Evolutionary conservation across 441 rosid species (phyloP).

Genomic region (Brassica hybrid): DNA sequence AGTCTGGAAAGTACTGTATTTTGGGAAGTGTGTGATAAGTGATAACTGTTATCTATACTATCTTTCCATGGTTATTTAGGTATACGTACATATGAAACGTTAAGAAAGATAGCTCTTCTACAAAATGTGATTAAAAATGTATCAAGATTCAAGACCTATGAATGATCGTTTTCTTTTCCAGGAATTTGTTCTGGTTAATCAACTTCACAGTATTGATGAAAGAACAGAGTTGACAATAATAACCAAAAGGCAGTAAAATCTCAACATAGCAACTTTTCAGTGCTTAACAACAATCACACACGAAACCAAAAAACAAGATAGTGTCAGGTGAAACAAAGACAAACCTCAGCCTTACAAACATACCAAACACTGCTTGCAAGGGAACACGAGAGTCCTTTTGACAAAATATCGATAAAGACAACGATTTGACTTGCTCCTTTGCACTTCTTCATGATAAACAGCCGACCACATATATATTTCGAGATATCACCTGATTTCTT

Average conservation of each 20-base stretch:
- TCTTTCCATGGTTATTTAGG: neutral
- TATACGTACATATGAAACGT: neutral
- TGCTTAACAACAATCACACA: neutral
- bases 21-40: neutral
- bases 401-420: neutral
- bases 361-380: conserved; percentile 26
- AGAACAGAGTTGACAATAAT: neutral
- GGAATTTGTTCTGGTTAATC: too few relatives aligned
- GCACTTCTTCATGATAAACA: conserved; percentile 26
- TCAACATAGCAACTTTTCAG: neutral
- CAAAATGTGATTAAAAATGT: neutral
- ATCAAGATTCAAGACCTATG: too few relatives aligned
- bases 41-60: neutral
- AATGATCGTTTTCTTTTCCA: too few relatives aligned
- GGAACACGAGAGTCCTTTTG: conserved; percentile 3
- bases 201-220: too few relatives aligned
- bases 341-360: conserved; percentile 23
- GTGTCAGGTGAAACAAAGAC: conserved; percentile 10
- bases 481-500: conserved; percentile 18
- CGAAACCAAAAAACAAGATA: neutral
- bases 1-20: neutral
- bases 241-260: neutral
- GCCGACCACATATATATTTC: neutral
- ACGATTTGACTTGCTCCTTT: conserved; percentile 7
- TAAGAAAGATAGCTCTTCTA: neutral